Percentiles rank a stretch among this genome's conserved stretches.
phyloP scores from a whole-genome alignment of 352 stramenopile species.

The Globisporangium lucens region DNA sequence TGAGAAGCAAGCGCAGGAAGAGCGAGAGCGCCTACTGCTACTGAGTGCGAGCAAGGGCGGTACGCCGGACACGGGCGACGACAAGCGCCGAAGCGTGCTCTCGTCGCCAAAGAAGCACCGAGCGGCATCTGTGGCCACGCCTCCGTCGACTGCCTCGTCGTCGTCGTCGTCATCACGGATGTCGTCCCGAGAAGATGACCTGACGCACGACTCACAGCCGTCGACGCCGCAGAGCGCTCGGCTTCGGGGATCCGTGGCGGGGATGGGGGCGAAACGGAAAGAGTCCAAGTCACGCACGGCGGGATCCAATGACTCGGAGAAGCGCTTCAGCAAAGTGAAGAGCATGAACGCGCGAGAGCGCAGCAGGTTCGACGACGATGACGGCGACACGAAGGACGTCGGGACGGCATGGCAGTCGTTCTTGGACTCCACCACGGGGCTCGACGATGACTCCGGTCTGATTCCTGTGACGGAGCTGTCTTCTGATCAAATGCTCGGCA shows the following conservation, averaged over 20 bases:
- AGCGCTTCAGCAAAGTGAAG: slow-evolving; percentile 6
- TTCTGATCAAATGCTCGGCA: not conserved
- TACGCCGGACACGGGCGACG: slow-evolving; percentile 14
- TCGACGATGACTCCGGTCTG: not conserved
- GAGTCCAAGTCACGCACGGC: slow-evolving; percentile 14
- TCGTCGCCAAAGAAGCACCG: slow-evolving; percentile 18
- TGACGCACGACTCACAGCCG: not conserved
- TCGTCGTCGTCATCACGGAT: not conserved
- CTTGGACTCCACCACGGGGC: slow-evolving; percentile 30
- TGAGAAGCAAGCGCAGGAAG: slow-evolving; percentile 35
- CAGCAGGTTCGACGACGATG: slow-evolving; percentile 36
- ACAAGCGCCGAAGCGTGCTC: slow-evolving; percentile 8
- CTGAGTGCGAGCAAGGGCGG: slow-evolving; percentile 2
- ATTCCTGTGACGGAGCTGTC: not conserved
- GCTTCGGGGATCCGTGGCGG: slow-evolving; percentile 15
- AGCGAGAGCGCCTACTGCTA: slow-evolving; percentile 15
- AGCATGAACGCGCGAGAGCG: slow-evolving; percentile 7
- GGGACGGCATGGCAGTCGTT: slow-evolving; percentile 59
- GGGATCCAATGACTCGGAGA: slow-evolving; percentile 11
- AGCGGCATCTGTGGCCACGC: not conserved
- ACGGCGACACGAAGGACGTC: slow-evolving; percentile 59
- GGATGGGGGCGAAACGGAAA: slow-evolving; percentile 13
- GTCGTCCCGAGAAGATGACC: slow-evolving; percentile 1
- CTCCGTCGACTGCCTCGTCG: slow-evolving; percentile 5
- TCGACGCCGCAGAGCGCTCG: slow-evolving; percentile 2